Base-by-base conservation (phyloP, 495 filamentous ascomycete genomes). In the Podospora anserina region DNA sequence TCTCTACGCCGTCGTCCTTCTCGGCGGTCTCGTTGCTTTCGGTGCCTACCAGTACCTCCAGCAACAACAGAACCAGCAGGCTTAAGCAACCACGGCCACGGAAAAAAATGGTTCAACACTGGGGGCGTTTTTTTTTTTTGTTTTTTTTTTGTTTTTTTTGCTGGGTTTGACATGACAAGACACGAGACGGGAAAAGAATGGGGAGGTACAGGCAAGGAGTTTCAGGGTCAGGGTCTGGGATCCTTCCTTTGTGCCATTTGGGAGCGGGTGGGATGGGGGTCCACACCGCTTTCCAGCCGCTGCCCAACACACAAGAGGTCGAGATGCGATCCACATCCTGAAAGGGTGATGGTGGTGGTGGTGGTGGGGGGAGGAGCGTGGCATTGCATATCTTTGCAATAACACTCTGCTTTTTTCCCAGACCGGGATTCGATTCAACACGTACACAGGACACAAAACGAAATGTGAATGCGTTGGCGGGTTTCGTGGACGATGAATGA, bases 11-110 rank as follows among this genome's bases (percentile, higher is more conserved):
- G 70, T 97, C 69, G 75, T 98, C 71, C 81, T 96, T 61, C 74
- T 94, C 69, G 95, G 95, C 69, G 93, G 86, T 70, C 80, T 87
- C 27, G 74, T 89, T 74, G 95, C 91, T 64, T 97, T 91, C 79
- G 88, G 83, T 71, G 93, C 88, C 66, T 99, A 93, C 85, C 89
- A 96, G 80, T 97, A 96, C 85, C 76, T 96, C 65, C 87, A 93
- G 82, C 79, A 81, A 70, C 85, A 87, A 72, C 80, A 83, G 77
- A 83, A 71, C 64, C 77, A 77, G 64, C 66, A 66, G 64, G 73
- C 77, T 68, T 79, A 75, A 71, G 55, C 9, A 53, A 30, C 7
- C 2, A 27, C 20, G 6, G 28, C 20, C 20, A 61, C 15, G 16
- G 19, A 5, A 53, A 30, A 28, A 26, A 61, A 61, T 5, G 26